Percentiles rank a stretch among this genome's conserved stretches.
phyloP scores from a whole-genome alignment of 768 basidiomycete genomes.

The Chalciporus piperatus region DNA sequence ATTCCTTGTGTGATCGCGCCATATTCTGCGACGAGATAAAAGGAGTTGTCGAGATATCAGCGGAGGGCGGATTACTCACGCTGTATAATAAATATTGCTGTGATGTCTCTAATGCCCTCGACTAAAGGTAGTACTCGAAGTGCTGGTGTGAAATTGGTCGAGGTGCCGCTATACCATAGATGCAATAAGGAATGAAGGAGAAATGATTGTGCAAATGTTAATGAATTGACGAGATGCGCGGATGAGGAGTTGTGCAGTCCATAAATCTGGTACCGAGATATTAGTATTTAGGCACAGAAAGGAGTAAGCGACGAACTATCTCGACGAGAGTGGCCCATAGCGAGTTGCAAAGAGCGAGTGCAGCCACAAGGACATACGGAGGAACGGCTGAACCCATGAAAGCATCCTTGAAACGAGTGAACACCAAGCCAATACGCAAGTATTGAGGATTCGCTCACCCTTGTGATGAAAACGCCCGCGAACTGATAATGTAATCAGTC shows the following conservation, averaged over 20 bases:
- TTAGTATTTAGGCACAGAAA: neutral
- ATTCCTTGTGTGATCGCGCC: slow-evolving; percentile 28
- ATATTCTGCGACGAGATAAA: slow-evolving; percentile 23
- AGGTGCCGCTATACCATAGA: neutral
- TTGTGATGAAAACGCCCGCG: slow-evolving; percentile 32
- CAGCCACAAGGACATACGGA: slow-evolving; percentile 12
- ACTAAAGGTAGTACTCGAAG: slow-evolving; percentile 12
- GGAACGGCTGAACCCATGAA: slow-evolving; percentile 12
- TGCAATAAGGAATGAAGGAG: slow-evolving; percentile 12
- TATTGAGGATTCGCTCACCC: slow-evolving; percentile 14
- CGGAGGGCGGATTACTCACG: slow-evolving; percentile 16
- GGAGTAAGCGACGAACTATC: slow-evolving; percentile 16
- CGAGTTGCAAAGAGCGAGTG: slow-evolving; percentile 20
- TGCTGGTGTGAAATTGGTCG: slow-evolving; percentile 9
- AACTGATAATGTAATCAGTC: slow-evolving; percentile 21
- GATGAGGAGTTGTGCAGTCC: slow-evolving; percentile 17
- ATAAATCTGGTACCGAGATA: slow-evolving; percentile 18
- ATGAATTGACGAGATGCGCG: slow-evolving; percentile 21
- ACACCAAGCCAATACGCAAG: neutral
- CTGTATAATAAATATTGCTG: slow-evolving; percentile 20
- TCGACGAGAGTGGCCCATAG: slow-evolving; percentile 22
- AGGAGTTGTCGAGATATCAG: neutral
- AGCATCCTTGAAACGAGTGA: slow-evolving; percentile 12
- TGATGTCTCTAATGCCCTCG: slow-evolving; percentile 17
- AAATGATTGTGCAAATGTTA: slow-evolving; percentile 23